Conservation (phyloP, 1,284 basidiomycete genomes). For the Ceratobasidium sp. region DNA sequence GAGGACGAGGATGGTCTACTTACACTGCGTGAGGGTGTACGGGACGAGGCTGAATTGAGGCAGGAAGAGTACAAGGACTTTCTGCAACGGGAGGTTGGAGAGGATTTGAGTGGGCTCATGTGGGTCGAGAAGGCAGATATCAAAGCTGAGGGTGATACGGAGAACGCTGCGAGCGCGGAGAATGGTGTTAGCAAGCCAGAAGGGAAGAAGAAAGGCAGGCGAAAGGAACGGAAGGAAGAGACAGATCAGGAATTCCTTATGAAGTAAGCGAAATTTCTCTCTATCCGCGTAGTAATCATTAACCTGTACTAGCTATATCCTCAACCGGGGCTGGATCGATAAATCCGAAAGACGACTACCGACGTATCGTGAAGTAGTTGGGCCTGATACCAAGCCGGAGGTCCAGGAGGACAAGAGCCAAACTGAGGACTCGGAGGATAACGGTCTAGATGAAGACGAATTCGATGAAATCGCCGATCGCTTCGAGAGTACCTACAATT, state of each 20-base stretch:
- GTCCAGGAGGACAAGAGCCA: constrained; percentile 54
- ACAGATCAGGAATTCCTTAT: constrained; percentile 89
- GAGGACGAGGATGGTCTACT: constrained; percentile 71
- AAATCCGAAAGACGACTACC: constrained; percentile 77
- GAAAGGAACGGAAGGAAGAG: constrained; percentile 65
- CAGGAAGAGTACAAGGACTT: constrained; percentile 87
- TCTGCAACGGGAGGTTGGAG: constrained; percentile 85
- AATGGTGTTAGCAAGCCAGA: constrained; percentile 1
- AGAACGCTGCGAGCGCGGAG: constrained; percentile 54
- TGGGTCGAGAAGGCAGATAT: constrained; percentile 54
- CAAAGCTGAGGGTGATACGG: constrained; percentile 60
- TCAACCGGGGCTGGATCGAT: constrained; percentile 96
- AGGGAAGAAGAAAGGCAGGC: constrained; percentile 57
- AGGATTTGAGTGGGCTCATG: constrained; percentile 73
- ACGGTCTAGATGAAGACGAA: constrained; percentile 60
- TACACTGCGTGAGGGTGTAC: constrained; percentile 79
- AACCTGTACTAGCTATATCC: constrained; percentile 78
- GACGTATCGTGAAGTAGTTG: constrained; percentile 84
- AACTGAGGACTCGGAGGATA: constrained; percentile 55
- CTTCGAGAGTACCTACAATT: constrained; percentile 91
- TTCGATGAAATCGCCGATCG: constrained; percentile 80
- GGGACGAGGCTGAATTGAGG: constrained; percentile 80
- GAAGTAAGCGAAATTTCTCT: constrained; percentile 71
- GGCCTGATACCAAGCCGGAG: constrained; percentile 44
- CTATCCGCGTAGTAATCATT: constrained; percentile 20